phyloP scores from a whole-genome alignment of 352 stramenopile genomes.

The Thraustotheca clavata region DNA sequence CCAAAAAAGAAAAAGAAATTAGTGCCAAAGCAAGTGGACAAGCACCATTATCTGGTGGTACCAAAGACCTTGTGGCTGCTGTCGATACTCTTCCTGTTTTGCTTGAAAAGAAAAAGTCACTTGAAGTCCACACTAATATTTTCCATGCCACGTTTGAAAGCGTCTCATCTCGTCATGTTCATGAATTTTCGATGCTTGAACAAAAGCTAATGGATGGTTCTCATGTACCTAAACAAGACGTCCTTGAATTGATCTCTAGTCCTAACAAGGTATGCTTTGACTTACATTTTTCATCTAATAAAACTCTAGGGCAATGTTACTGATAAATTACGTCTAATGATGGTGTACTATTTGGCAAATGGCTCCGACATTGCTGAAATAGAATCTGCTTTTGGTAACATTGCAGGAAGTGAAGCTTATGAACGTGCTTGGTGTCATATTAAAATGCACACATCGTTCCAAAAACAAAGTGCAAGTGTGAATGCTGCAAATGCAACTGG shows the following conservation, averaged over 20 bases:
- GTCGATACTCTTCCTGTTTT: slow-evolving; percentile 74
- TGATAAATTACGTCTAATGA: slow-evolving; percentile 79
- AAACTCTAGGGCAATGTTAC: slow-evolving; percentile 35
- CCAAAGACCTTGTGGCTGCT: slow-evolving; percentile 73
- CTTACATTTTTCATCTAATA: not conserved
- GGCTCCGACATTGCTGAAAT: slow-evolving; percentile 61
- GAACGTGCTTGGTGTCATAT: slow-evolving; percentile 67
- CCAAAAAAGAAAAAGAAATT: slow-evolving; percentile 79
- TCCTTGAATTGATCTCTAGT: slow-evolving; percentile 57
- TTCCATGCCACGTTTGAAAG: slow-evolving; percentile 76
- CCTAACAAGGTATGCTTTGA: slow-evolving; percentile 31
- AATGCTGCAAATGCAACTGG: slow-evolving; percentile 30
- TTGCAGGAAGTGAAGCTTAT: slow-evolving; percentile 34
- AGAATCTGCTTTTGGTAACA: slow-evolving; percentile 45
- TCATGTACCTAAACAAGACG: slow-evolving; percentile 53
- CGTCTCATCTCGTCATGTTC: slow-evolving; percentile 70
- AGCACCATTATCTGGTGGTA: slow-evolving; percentile 59
- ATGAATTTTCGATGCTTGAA: slow-evolving; percentile 77
- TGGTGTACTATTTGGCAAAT: slow-evolving; percentile 83
- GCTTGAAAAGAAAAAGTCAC: slow-evolving; percentile 84
- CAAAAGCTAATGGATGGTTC: slow-evolving; percentile 80
- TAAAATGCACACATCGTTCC: slow-evolving; percentile 73
- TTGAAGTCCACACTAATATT: slow-evolving; percentile 84
- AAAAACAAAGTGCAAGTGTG: slow-evolving; percentile 67
- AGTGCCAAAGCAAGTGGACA: slow-evolving; percentile 48